Conservation (phyloP, 768 basidiomycete genomes). For the Xerocomellus intermedius region DNA sequence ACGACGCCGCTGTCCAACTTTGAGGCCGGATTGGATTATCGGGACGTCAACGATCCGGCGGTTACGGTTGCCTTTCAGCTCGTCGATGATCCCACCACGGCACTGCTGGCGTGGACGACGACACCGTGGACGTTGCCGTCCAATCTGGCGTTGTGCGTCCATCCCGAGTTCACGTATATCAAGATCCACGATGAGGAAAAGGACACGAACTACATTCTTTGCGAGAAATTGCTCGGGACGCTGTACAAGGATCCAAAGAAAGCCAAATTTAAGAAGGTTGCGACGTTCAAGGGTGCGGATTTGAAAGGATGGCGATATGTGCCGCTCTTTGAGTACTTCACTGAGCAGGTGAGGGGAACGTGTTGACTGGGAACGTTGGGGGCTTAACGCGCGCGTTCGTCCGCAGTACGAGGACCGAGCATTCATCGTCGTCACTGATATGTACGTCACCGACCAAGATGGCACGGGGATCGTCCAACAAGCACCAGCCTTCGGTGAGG, state of each 20-base stretch:
- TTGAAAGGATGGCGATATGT: slow-evolving; percentile 96
- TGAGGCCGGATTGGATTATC: slow-evolving; percentile 89
- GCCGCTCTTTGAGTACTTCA: slow-evolving; percentile 96
- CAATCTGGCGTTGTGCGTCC: slow-evolving; percentile 92
- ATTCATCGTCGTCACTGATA: slow-evolving; percentile 85
- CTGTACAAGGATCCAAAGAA: slow-evolving; percentile 98
- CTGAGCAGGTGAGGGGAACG: slow-evolving; percentile 66
- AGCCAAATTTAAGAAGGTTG: slow-evolving; percentile 91
- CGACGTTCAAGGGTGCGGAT: slow-evolving; percentile 83
- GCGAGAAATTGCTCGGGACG: slow-evolving; percentile 81
- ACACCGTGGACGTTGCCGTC: slow-evolving; percentile 98
- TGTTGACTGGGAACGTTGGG: background rate
- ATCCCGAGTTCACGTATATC: slow-evolving; percentile 94
- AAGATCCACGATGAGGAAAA: slow-evolving; percentile 92
- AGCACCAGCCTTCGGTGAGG: slow-evolving; percentile 97
- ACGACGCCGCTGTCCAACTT: slow-evolving; percentile 98
- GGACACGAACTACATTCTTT: slow-evolving; percentile 86
- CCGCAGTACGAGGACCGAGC: slow-evolving; percentile 84
- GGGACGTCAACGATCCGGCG: slow-evolving; percentile 92
- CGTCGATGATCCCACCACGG: slow-evolving; percentile 88
- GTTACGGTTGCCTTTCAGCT: slow-evolving; percentile 93
- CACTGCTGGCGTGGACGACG: slow-evolving; percentile 96
- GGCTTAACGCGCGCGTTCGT: background rate
- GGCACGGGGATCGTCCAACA: slow-evolving; percentile 99
- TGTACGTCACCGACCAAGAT: slow-evolving; percentile 89